Evolutionary conservation across 2,329 filamentous ascomycete species (phyloP), one percentile per base, ranked within the genome.

Genomic region (Colletotrichum endophyticum): DNA sequence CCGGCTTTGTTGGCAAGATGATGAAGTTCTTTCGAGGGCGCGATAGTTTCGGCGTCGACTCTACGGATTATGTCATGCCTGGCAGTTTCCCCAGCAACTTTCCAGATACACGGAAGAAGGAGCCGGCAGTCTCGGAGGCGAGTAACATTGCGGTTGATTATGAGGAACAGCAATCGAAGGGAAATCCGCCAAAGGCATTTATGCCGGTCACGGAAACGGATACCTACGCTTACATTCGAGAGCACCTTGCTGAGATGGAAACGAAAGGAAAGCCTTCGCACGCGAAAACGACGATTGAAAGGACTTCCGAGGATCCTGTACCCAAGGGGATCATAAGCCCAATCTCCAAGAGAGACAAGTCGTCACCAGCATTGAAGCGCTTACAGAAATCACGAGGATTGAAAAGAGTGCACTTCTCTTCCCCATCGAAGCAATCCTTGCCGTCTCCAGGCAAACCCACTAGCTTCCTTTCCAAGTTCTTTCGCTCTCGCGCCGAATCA

Each of bases 321-420:
- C 25, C 22, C 9, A 63, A 53, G 28, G 30, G 28, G 7, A 67
- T 34, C 25, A 34, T 53, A 22, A 34, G 27, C 16, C 30, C 70
- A 25, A 56, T 68, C 13, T 39, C 67, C 22, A 75, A 59, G 39
- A 73, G 34, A 25, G 67, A 71, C 16, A 59, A 34, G 32, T 67
- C 30, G n/a, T 75, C 75, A 19, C 72, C 53, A 28, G 67, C 66
- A 13, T 59, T 77, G 61, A 77, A 77, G 61, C 71, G 75, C 22
- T 67, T 77, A 6, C 75, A 77, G 34, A 77, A 57, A 30, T 59
- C 75, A 12, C 61, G 75, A 19, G 53, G 64, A 39, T 25, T 77
- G 66, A 77, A 75, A 56, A 75, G n/a, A 16, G 72, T 77, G 28
- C 72, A 75, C 11, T 77, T 77, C 22, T 75, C 62, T 16, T 34